Evolutionary conservation across 108 stramenopile genomes (phyloP).

Genomic region (Cyclotella sp.): DNA sequence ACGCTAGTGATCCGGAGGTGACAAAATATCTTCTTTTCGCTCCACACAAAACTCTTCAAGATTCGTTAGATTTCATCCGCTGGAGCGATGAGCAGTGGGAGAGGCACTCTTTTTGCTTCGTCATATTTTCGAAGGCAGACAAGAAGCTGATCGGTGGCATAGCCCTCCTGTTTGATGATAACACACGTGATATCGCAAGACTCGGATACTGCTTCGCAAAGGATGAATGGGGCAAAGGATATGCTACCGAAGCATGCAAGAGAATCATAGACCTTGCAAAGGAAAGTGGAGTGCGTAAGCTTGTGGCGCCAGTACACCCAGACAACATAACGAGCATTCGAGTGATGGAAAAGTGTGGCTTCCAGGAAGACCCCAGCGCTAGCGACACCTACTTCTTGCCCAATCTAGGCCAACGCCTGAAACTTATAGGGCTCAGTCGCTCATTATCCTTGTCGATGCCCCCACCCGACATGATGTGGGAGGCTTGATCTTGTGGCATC

Average conservation of each 20-base stretch:
- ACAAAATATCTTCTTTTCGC: constrained; percentile 17
- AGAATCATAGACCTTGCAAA: constrained; percentile 17
- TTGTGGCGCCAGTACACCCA: constrained; percentile 14
- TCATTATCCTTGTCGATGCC: constrained; percentile 11
- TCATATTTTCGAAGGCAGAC: background rate
- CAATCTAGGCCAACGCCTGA: background rate
- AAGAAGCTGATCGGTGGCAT: constrained; percentile 18
- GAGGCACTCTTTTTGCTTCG: background rate
- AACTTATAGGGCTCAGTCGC: constrained; percentile 8
- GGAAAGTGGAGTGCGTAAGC: constrained; percentile 17
- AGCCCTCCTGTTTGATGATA: background rate
- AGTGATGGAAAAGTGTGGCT: constrained; percentile 28
- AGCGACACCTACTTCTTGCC: constrained; percentile 4
- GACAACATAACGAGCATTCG: constrained; percentile 9
- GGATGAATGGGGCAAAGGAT: constrained; percentile 6
- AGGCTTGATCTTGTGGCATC: background rate
- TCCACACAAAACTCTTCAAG: constrained; percentile 13
- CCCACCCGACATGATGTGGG: constrained; percentile 19
- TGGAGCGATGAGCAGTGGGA: constrained; percentile 21
- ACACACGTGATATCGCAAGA: background rate
- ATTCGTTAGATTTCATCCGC: constrained; percentile 7
- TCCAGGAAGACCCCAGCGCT: constrained; percentile 10
- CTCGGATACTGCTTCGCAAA: constrained; percentile 8
- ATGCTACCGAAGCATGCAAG: constrained; percentile 15
- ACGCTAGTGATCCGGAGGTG: constrained; percentile 12